phyloP scores from a whole-genome alignment of 2,329 filamentous ascomycete species.

The Rhynchosporium agropyri region DNA sequence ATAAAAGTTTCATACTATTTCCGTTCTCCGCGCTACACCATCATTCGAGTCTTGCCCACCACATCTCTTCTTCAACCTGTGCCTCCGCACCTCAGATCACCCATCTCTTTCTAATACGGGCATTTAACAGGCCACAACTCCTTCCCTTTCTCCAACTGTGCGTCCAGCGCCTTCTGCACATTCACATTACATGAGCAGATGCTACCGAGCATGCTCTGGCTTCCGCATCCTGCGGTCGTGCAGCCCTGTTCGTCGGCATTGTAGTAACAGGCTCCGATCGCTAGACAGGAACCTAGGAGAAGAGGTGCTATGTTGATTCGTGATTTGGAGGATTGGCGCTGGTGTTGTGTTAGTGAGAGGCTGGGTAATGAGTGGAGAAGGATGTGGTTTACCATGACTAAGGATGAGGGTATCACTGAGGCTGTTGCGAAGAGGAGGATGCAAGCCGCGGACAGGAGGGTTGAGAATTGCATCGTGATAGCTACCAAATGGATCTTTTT shows the following conservation, averaged over 20 bases:
- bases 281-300: constrained; percentile 24
- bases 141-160: constrained; percentile 24
- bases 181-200: constrained; percentile 27
- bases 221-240: constrained; percentile 22
- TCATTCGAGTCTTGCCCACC: not conserved
- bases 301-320: constrained; percentile 23
- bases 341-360: not conserved
- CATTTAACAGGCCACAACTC: constrained; percentile 27
- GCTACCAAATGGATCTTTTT: not conserved
- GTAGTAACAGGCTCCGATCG: constrained; percentile 24
- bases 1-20: too few species aligned
- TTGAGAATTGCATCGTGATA: constrained; percentile 22
- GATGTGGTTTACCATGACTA: not conserved
- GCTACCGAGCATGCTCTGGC: constrained; percentile 11
- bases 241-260: constrained; percentile 19
- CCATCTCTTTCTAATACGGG: constrained; percentile 14
- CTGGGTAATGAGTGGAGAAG: not conserved
- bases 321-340: constrained; percentile 20
- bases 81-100: not conserved
- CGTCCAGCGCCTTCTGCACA: constrained; percentile 26
- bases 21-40: not conserved
- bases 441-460: constrained; percentile 13
- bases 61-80: not conserved
- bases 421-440: constrained; percentile 8
- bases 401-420: constrained; percentile 3